Base-by-base conservation (phyloP, 805 yeast genomes). In the Brettanomyces naardenensis region DNA sequence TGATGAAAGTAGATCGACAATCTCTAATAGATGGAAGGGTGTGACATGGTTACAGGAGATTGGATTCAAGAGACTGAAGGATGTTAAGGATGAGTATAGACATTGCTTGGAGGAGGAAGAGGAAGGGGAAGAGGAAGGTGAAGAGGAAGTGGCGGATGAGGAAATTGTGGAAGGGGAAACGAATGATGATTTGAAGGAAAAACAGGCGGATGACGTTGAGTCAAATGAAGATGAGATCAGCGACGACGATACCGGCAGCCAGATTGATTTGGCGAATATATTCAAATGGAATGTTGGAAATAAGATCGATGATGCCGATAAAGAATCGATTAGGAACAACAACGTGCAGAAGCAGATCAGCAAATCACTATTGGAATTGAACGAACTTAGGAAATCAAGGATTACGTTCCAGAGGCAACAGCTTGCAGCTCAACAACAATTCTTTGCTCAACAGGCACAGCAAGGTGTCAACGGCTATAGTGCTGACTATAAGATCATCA, bases 1-100 rank as follows among this genome's bases (percentile, higher is more conserved):
- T 30, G 87, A 80, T 52, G 81, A 80, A 45, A 68, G 69, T 27
- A 71, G 69, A 15, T 66, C 78, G 6, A 72, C 77, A 3, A 54
- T 79, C 10, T 68, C 73, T 20, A 68, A 71, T 13, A 66, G 67
- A 17, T 65, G 71, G 49, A 68, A 71, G 46, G 73, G 76, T 3
- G 53, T 68, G 18, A 61, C 68, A 4, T 73, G 80, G 79, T 52
- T 71, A 22, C 76, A 73, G 41, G 75, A 69, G 47, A 58, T 68
- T 31, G 80, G 80, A 1, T 67, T 66, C 38, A 61, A 59, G 34
- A 60, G 65, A 23, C 44, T 71, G 4, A 30, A 38, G 14, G 54
- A 45, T 7, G 38, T 40, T 9, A 44, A 45, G 32, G 41, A 41
- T n/a, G 44, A 36, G 23, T 44, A 46, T 10, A 41, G 36, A 15